Evolutionary conservation across 1,284 basidiomycete genomes (phyloP), one percentile per base, ranked within the genome.

Genomic region (Neolentinus lepideus): DNA sequence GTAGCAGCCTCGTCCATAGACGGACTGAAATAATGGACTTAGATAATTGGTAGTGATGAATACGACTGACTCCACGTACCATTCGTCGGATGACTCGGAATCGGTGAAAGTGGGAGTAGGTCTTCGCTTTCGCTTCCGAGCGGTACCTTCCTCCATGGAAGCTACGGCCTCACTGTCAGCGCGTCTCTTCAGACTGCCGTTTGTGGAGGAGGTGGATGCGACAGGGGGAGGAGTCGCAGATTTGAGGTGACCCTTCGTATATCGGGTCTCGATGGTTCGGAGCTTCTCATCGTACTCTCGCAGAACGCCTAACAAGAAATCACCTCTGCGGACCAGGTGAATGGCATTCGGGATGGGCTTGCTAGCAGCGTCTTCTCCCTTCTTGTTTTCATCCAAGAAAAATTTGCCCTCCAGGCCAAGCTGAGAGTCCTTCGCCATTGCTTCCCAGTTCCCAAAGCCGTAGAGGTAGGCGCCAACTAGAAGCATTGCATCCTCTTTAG

Each of bases 371-470:
- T 91, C 84, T 75, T 92, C 84, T 53, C 85, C 85, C 71, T 96
- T 96, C 71, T 96, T 96, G 64, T 88, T 91, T 68, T 98, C 95
- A 67, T 98, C 97, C 47, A 99, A 79, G 83, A 98, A 99, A 75
- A 99, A 96, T 69, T 96, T 97, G 69, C 90, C 93, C 2, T 86
- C 80, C 19, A 99, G 80, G 2, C 85, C 84, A 2, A 99, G 84
- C 55, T 84, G 82, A 2, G 84, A 71, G 69, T 99, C 97, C 67
- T 92, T 91, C 65, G 89, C 84, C 77, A 99, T 98, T 47, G 83
- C 79, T 67, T 99, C 97, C 97, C 97, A 99, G 62, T 90, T 92
- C 19, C 95, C 95, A 67, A 99, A 97, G 24, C 97, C 97, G 64
- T 99, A 90, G 51, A 89, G 69, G 79, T 83, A 98, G 19, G 97